These are phyloP conservation scores for Caryocar brasiliense DNA, from an alignment of 441 rosid species.

Conservation along the genomic window DNA sequence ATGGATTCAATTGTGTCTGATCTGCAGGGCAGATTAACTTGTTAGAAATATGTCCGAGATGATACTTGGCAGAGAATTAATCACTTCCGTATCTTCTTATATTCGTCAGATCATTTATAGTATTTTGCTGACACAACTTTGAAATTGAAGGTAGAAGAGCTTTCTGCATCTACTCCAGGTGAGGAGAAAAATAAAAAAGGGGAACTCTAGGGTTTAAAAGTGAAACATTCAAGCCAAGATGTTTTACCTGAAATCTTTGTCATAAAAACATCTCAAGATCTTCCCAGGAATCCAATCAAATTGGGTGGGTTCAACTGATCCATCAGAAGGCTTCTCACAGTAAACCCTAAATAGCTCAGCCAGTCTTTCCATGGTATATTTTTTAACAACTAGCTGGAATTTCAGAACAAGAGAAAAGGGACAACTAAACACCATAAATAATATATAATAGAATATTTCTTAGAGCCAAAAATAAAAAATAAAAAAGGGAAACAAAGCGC, in stretches of 20 bases:
- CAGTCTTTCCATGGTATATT: conserved; percentile 83
- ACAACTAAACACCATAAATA: conserved; percentile 7
- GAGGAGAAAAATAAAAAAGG: not conserved
- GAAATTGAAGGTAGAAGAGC: too few relatives aligned
- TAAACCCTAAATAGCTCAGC: conserved; percentile 68
- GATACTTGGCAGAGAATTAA: not conserved
- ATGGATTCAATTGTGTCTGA: conserved; percentile 80
- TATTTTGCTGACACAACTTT: not conserved
- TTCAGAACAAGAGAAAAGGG: conserved; percentile 5
- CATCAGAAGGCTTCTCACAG: conserved; percentile 47
- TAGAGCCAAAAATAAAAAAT: too few relatives aligned
- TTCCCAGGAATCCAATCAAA: conserved; percentile 98
- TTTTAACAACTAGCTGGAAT: conserved; percentile 77
- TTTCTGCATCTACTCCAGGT: too few relatives aligned
- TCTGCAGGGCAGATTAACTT: conserved; percentile 47
- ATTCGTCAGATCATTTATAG: conserved; percentile 1
- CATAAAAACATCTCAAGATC: conserved; percentile 87
- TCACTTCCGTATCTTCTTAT: not conserved
- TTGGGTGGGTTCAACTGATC: conserved; percentile 34
- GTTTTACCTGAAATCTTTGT: conserved; percentile 84
- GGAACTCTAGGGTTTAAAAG: too few relatives aligned
- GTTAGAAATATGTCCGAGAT: conserved; percentile 7
- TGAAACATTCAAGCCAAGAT: not conserved
- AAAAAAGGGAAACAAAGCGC: too few relatives aligned
- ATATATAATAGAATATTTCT: too few relatives aligned